Conservation (phyloP, 1,284 basidiomycete genomes). For the Coniferiporia weirii region DNA sequence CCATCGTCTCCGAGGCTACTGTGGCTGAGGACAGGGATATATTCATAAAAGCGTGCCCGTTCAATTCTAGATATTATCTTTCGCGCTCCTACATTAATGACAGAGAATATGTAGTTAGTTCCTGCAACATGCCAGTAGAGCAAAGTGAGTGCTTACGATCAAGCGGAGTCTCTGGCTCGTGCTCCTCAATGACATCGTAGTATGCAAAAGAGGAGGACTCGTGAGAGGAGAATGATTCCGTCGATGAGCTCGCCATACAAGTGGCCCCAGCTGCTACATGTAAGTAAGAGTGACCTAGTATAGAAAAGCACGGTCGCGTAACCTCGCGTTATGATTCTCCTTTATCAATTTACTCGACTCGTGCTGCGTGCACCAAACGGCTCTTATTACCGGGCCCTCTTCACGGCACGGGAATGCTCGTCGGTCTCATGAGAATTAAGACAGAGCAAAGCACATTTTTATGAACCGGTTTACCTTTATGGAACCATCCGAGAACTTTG, state of each 20-base stretch:
- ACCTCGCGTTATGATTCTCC: too few relatives aligned
- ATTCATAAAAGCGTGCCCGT: constrained; percentile 40
- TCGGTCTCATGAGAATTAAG: too few relatives aligned
- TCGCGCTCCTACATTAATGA: constrained; percentile 37
- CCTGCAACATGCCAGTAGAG: background rate
- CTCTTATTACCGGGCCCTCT: too few relatives aligned
- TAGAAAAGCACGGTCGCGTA: too few relatives aligned
- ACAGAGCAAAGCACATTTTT: too few relatives aligned
- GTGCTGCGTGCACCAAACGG: too few relatives aligned
- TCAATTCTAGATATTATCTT: constrained; percentile 42
- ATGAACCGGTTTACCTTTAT: too few relatives aligned
- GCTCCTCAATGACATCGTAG: background rate
- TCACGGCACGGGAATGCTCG: too few relatives aligned
- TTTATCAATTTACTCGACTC: too few relatives aligned
- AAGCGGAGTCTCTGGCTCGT: constrained; percentile 12
- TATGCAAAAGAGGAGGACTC: constrained; percentile 16
- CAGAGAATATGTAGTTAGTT: background rate
- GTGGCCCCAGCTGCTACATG: too few relatives aligned
- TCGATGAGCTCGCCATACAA: background rate
- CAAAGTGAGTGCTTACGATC: background rate
- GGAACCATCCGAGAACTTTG: too few relatives aligned
- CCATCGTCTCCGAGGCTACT: constrained; percentile 58
- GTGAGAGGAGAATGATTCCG: constrained; percentile 7
- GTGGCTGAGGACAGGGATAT: constrained; percentile 50
- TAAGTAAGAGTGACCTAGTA: too few relatives aligned